These are phyloP conservation scores for Herpotrichia juniperi DNA, from an alignment of 2,329 filamentous ascomycete genomes.

Conservation along the genomic window DNA sequence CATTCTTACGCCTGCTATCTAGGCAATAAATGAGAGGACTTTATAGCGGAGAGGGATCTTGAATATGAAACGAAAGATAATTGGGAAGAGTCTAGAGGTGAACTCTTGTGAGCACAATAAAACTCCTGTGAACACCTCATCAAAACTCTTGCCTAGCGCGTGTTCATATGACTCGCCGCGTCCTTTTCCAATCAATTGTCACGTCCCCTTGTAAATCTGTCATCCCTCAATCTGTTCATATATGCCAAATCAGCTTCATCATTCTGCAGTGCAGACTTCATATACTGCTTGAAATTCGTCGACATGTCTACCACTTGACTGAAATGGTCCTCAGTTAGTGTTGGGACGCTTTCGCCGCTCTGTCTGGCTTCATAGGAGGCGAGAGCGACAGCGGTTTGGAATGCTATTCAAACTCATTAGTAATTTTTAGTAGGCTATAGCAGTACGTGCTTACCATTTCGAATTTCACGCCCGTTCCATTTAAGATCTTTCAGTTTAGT, in stretches of 20 bases:
- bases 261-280: constrained; percentile 9
- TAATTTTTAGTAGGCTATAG: background rate
- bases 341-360: constrained; percentile 7
- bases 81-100: too few species aligned
- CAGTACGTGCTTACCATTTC: constrained; percentile 25
- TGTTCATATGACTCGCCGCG: too few species aligned
- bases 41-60: too few species aligned
- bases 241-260: constrained; percentile 10
- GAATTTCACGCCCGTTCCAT: constrained; percentile 39
- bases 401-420: constrained; percentile 2
- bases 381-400: constrained; percentile 27
- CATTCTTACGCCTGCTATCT: too few species aligned
- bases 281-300: constrained; percentile 17
- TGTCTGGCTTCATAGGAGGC: constrained; percentile 20
- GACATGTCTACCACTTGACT: constrained; percentile 18
- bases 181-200: too few species aligned
- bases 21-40: too few species aligned
- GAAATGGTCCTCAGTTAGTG: constrained; percentile 16
- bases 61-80: too few species aligned
- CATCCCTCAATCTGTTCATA: background rate
- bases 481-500: constrained; percentile 19
- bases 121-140: too few species aligned
- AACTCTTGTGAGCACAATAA: too few species aligned
- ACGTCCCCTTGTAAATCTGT: background rate
- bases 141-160: too few species aligned